Conservation (phyloP, 495 filamentous ascomycete genomes). For the Staphylotrichum longicolle region DNA sequence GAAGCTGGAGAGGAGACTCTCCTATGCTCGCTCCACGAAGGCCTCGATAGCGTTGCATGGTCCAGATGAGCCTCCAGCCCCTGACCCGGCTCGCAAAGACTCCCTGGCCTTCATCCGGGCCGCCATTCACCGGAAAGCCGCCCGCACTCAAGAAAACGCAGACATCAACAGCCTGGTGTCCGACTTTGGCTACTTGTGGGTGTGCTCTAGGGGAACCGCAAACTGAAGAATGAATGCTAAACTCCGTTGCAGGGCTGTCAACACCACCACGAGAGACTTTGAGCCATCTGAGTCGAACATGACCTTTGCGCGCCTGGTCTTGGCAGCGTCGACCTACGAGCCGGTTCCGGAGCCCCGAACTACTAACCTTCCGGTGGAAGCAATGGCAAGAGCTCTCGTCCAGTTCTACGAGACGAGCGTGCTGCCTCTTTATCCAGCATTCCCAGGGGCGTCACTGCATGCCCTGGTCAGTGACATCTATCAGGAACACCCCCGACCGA, state of each 20-base stretch:
- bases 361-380: slow-evolving; percentile 62
- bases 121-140: slow-evolving; percentile 59
- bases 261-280: slow-evolving; percentile 88
- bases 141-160: slow-evolving; percentile 60
- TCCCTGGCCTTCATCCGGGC: slow-evolving; percentile 58
- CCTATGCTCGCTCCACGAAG: slow-evolving; percentile 58
- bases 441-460: slow-evolving; percentile 71
- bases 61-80: slow-evolving; percentile 41
- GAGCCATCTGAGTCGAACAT: slow-evolving; percentile 79
- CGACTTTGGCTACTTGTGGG: slow-evolving; percentile 76
- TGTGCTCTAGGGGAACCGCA: neutral
- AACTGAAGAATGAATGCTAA: slow-evolving; percentile 15
- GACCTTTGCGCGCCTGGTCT: slow-evolving; percentile 79
- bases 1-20: slow-evolving; percentile 71
- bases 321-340: slow-evolving; percentile 69
- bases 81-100: slow-evolving; percentile 51
- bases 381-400: slow-evolving; percentile 62
- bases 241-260: slow-evolving; percentile 63
- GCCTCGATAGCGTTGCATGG: slow-evolving; percentile 53
- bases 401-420: slow-evolving; percentile 82
- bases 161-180: slow-evolving; percentile 79
- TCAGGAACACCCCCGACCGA: slow-evolving; percentile 55
- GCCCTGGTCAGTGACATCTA: slow-evolving; percentile 78
- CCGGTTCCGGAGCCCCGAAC: slow-evolving; percentile 54
- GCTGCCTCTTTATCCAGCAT: slow-evolving; percentile 73